Conservation (phyloP, 495 filamentous ascomycete genomes). For the Trichocladium antarcticum region DNA sequence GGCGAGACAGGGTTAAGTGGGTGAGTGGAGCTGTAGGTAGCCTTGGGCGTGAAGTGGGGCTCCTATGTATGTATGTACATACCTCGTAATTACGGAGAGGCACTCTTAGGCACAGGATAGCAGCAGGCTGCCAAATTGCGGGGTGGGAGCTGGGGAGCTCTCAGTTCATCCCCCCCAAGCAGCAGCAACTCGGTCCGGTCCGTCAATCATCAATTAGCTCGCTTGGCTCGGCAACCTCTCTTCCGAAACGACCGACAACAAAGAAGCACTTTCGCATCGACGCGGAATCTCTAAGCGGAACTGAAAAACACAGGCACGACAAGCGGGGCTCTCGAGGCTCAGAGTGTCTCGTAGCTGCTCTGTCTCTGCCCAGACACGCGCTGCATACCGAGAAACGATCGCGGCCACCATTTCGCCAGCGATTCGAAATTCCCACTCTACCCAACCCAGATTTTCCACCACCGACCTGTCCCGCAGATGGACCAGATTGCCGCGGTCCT, state of each 20-base stretch:
- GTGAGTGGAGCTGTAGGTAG: background rate
- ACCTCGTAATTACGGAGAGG: too few relatives aligned
- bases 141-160: too few relatives aligned
- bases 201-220: too few relatives aligned
- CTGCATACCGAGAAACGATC: background rate
- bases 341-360: background rate
- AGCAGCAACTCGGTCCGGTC: too few relatives aligned
- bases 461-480: conserved; percentile 20
- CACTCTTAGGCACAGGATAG: too few relatives aligned
- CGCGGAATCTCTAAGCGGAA: background rate
- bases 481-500: conserved; percentile 29
- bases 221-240: too few relatives aligned
- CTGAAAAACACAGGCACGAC: background rate
- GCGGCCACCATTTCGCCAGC: background rate
- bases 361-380: background rate
- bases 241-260: background rate
- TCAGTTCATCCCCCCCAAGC: too few relatives aligned
- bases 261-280: background rate
- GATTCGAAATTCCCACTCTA: background rate
- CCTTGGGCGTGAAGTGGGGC: background rate
- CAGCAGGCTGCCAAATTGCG: too few relatives aligned
- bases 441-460: background rate
- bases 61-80: too few relatives aligned
- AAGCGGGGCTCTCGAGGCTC: background rate
- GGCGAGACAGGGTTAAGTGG: background rate